phyloP scores from a whole-genome alignment of 441 rosid species.

The Gossypium gossypioides region DNA sequence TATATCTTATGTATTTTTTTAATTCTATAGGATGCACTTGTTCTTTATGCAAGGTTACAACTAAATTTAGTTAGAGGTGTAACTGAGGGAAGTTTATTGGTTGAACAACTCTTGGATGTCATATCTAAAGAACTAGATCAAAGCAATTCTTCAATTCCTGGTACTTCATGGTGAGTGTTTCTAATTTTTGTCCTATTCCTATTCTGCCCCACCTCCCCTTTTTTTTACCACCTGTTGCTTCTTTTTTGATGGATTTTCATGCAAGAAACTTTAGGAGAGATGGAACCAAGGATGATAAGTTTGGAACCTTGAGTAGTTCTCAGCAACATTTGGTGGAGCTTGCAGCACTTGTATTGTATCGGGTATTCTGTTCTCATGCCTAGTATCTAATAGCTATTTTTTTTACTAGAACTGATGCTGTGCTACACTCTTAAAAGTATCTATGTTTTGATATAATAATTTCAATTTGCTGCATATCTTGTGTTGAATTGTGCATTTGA shows the following conservation, averaged over 20 bases:
- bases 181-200: slow-evolving; percentile 9
- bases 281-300: slow-evolving; percentile 62
- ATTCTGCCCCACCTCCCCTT: neutral
- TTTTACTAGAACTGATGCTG: neutral
- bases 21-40: slow-evolving; percentile 60
- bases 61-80: slow-evolving; percentile 56
- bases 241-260: slow-evolving; percentile 18
- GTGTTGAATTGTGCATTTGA: neutral
- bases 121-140: slow-evolving; percentile 83
- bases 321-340: slow-evolving; percentile 68
- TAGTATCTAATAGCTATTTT: neutral
- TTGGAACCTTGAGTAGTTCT: slow-evolving; percentile 55
- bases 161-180: slow-evolving; percentile 39
- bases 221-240: slow-evolving; percentile 11
- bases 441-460: neutral
- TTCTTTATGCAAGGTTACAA: slow-evolving; percentile 64
- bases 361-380: slow-evolving; percentile 32
- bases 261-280: slow-evolving; percentile 50
- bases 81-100: slow-evolving; percentile 47
- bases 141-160: slow-evolving; percentile 39
- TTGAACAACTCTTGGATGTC: slow-evolving; percentile 72
- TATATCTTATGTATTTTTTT: neutral
- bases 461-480: neutral
- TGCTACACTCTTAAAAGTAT: neutral
- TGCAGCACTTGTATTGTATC: slow-evolving; percentile 67